These are phyloP conservation scores for Aphanomyces stellatus DNA, from an alignment of 352 stramenopile species.

Conservation along the genomic window DNA sequence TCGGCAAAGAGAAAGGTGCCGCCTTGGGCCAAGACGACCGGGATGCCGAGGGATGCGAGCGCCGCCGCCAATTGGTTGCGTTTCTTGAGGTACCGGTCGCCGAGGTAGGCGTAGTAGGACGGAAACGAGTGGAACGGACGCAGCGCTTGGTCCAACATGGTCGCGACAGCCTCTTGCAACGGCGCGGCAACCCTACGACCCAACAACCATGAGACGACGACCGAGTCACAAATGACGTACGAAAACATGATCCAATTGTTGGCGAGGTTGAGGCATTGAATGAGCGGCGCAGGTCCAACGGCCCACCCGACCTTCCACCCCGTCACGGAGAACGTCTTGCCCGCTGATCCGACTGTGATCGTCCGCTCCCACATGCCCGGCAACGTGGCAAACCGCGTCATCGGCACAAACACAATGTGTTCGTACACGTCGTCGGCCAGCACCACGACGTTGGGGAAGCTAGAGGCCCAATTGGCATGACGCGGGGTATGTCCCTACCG, in stretches of 20 bases:
- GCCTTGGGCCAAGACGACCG: constrained; percentile 47
- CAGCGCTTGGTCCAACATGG: constrained; percentile 62
- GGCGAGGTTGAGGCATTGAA: constrained; percentile 63
- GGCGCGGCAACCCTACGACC: constrained; percentile 74
- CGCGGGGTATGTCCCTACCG: constrained; percentile 43
- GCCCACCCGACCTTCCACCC: constrained; percentile 92
- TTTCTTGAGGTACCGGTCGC: constrained; percentile 62
- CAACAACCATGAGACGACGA: too few relatives aligned
- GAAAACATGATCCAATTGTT: constrained; percentile 84
- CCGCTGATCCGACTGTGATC: constrained; percentile 84
- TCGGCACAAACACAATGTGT: constrained; percentile 86
- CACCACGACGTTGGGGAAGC: constrained; percentile 84
- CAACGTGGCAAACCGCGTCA: constrained; percentile 64
- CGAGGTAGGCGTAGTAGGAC: constrained; percentile 78
- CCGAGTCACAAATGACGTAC: too few relatives aligned
- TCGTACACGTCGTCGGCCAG: constrained; percentile 99
- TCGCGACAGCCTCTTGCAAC: constrained; percentile 77
- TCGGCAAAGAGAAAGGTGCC: constrained; percentile 79
- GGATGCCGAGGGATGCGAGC: constrained; percentile 48
- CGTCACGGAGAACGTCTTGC: constrained; percentile 91
- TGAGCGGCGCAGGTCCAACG: constrained; percentile 64
- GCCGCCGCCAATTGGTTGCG: constrained; percentile 48
- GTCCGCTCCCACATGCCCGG: constrained; percentile 81
- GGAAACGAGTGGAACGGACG: constrained; percentile 57
- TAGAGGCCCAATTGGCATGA: not conserved